Conservation (phyloP, 768 basidiomycete genomes). For the Epithele typhae region DNA sequence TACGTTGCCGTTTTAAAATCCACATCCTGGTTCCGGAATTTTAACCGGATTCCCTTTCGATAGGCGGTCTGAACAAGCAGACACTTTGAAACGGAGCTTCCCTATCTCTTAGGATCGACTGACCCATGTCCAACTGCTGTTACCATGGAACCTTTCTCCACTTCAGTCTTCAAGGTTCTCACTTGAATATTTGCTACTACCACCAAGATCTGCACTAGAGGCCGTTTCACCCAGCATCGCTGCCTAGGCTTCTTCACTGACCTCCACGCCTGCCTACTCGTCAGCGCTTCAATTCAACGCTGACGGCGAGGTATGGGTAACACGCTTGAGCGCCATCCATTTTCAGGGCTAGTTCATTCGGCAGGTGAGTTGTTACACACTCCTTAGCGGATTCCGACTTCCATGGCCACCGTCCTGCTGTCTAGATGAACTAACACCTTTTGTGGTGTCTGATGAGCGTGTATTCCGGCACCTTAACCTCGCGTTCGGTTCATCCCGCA, state of each 20-base stretch:
- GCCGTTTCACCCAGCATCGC: conserved; percentile 70
- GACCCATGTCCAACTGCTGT: conserved; percentile 85
- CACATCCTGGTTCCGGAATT: no score
- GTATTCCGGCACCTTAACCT: conserved; percentile 80
- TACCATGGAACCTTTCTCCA: conserved; percentile 86
- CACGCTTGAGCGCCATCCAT: conserved; percentile 87
- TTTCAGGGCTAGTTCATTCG: conserved; percentile 89
- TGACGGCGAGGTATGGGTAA: conserved; percentile 81
- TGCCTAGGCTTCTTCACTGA: conserved; percentile 76
- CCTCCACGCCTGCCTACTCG: conserved; percentile 78
- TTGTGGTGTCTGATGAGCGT: conserved; percentile 82
- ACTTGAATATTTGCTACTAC: conserved; percentile 88
- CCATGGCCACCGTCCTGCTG: conserved; percentile 87
- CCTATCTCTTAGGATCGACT: no score
- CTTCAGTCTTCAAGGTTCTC: conserved; percentile 85
- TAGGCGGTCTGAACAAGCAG: no score
- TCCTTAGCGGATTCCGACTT: conserved; percentile 84
- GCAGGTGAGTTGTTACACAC: conserved; percentile 89
- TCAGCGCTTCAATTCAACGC: conserved; percentile 66
- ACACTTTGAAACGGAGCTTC: no score
- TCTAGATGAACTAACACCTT: conserved; percentile 86
- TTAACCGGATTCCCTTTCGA: no score
- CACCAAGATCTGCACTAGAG: conserved; percentile 86
- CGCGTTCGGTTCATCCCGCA: conserved; percentile 67
- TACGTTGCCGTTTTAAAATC: no score